Conservation (phyloP, 1,139 yeast genomes). For the Protomyces macrosporus region DNA sequence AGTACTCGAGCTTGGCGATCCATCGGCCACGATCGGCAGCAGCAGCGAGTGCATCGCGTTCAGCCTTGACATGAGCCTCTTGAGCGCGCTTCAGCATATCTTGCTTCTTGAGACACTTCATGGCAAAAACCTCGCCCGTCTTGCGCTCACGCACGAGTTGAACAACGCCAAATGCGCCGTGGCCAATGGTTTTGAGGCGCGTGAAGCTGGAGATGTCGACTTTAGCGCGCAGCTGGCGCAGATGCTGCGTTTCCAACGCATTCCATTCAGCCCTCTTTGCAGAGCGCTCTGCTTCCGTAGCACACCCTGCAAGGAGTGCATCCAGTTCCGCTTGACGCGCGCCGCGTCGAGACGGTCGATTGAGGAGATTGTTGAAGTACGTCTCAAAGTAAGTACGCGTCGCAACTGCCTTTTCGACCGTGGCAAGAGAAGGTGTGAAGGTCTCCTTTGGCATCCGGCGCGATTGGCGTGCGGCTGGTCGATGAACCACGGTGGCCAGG, state of each 20-base stretch:
- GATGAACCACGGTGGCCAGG: background rate
- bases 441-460: background rate
- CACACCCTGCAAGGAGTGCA: conserved; percentile 3
- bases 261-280: conserved; percentile 5
- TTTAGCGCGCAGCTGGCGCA: conserved; percentile 17
- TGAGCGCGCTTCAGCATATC: conserved; percentile 28
- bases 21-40: conserved; percentile 24
- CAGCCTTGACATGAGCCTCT: conserved; percentile 66
- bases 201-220: conserved; percentile 17
- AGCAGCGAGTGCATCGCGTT: conserved; percentile 24
- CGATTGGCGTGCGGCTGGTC: background rate
- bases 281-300: conserved; percentile 9
- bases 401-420: conserved; percentile 25
- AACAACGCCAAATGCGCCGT: conserved; percentile 28
- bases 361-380: conserved; percentile 19
- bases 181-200: conserved; percentile 26
- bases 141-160: conserved; percentile 20
- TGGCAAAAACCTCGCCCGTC: conserved; percentile 22
- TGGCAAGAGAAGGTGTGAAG: conserved; percentile 19
- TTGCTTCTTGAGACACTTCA: conserved; percentile 27
- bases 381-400: conserved; percentile 24
- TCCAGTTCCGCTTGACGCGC: conserved; percentile 19
- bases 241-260: conserved; percentile 13
- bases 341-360: conserved; percentile 19
- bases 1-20: conserved; percentile 23